Evolutionary conservation across 164 flowering plant genomes (phyloP), one percentile per base, ranked within the genome.

Genomic region (Dillenia suffruticosa): DNA sequence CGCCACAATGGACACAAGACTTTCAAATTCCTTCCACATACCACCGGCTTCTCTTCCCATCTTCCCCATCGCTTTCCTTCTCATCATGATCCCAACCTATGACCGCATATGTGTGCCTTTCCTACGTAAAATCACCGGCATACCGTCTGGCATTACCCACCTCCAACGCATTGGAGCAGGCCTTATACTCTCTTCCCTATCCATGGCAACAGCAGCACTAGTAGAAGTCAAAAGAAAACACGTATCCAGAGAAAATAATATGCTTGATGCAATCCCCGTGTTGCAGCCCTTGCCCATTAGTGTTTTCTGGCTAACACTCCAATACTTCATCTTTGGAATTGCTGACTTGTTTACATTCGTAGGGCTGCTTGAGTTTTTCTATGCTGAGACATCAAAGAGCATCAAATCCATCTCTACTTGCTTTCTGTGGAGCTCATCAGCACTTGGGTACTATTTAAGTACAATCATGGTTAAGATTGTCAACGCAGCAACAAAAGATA

Each of bases 311-410:
- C 61, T 74, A 12, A 55, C 58, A 12, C 26, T 65, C 40, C 77
- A 74, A 51, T 70, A 40, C 50, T 69, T 73, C 49, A 44, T 77
- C 9, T 65, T 74, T 48, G 75, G 77, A 15, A 62, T 77, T 13
- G 73, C 73, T 0, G 77, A 77, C 56, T 63, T 71, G 75, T 65
- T 74, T 14, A 66, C 75, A 1, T 59, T 67, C 10, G 73, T 73
- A 5, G 80, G 80, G 16, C 65, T 70, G 46, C 69, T 74, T 0
- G 80, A 77, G 26, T 74, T 77, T 40, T 77, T 77, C 58, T 71
- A 73, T 61, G 62, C 72, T 2, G 71, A 77, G 58, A 68, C 71
- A 5, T 77, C 77, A 52, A 61, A 62, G 26, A 66, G 59, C 3
- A 49, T 74, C 32, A 76, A 70, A n/a, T 61, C 77, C 26, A 65